Evolutionary conservation across 108 stramenopile species (phyloP).

Genomic region (Fragilaria radians): DNA sequence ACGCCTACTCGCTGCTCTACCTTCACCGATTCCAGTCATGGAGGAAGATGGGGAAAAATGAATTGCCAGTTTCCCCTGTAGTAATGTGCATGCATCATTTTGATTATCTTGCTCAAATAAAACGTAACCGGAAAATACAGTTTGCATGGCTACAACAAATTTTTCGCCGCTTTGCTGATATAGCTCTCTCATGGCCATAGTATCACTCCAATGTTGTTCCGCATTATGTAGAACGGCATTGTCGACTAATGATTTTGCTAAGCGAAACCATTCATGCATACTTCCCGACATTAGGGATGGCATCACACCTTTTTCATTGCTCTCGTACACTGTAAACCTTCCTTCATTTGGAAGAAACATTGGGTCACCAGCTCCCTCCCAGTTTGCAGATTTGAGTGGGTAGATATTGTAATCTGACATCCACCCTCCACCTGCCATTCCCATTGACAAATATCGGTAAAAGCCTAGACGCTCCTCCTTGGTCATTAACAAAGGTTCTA

Average conservation of each 20-base stretch:
- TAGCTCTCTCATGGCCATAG: conserved; percentile 1
- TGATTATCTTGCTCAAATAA: no score
- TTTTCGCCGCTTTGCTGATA: not conserved
- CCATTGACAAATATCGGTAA: conserved; percentile 18
- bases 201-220: conserved; percentile 9
- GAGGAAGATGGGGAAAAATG: not conserved
- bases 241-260: conserved; percentile 1
- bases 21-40: not conserved
- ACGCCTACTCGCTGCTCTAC: not conserved
- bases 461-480: conserved; percentile 6
- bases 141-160: no score
- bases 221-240: not conserved
- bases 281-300: conserved; percentile 4
- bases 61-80: not conserved
- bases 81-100: not conserved
- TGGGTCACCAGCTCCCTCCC: not conserved
- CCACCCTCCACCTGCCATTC: conserved; percentile 19
- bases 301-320: not conserved
- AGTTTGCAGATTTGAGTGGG: conserved; percentile 3
- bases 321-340: not conserved
- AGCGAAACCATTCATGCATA: conserved; percentile 1
- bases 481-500: conserved; percentile 8
- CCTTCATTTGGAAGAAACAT: conserved; percentile 4
- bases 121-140: no score
- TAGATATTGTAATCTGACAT: conserved; percentile 16